phyloP scores from a whole-genome alignment of 2,329 filamentous ascomycete genomes.

The Pestalotiopsis sp. region DNA sequence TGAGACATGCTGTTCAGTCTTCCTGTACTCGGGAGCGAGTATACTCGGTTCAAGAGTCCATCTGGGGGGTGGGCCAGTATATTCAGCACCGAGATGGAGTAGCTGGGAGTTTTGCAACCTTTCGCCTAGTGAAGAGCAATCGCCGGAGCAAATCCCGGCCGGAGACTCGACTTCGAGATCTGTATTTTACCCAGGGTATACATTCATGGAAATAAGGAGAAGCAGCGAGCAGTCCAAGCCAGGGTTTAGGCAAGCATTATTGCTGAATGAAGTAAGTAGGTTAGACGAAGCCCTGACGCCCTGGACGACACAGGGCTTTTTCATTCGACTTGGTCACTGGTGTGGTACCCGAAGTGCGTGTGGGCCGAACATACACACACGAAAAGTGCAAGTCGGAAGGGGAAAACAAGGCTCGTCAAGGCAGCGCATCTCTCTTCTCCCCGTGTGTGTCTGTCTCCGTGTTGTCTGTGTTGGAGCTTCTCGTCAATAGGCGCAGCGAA shows the following conservation, averaged over 20 bases:
- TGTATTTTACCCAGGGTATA: background rate
- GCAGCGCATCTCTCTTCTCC: no score
- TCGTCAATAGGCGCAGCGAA: conserved; percentile 9
- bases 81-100: background rate
- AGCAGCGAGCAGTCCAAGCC: background rate
- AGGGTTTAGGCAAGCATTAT: background rate
- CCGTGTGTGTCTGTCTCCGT: background rate
- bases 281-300: background rate
- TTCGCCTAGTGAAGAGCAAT: background rate
- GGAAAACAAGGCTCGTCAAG: background rate
- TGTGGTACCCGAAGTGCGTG: background rate
- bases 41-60: background rate
- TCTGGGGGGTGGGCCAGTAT: no score
- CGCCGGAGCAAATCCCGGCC: background rate
- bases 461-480: background rate
- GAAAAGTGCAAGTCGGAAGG: conserved; percentile 2
- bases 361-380: background rate
- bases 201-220: background rate
- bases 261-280: background rate
- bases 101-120: background rate
- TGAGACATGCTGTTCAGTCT: no score
- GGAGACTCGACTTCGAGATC: background rate
- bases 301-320: background rate
- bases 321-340: background rate
- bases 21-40: no score